Base-by-base conservation (phyloP, 495 filamentous ascomycete species). In the Aspergillus saccharolyticus region DNA sequence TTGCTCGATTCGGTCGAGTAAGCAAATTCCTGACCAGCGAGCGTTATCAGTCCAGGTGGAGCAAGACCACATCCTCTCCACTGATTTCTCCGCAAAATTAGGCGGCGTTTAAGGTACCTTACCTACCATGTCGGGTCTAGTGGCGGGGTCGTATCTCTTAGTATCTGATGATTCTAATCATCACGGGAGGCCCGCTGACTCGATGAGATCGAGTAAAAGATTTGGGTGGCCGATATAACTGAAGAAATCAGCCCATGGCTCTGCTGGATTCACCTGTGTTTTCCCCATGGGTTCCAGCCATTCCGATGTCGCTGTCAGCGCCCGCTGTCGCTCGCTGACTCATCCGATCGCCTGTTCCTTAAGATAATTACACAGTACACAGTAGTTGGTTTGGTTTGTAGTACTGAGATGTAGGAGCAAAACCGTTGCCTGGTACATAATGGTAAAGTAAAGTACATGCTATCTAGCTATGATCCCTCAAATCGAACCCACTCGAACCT, bases 171-270 rank as follows among this genome's bases (percentile, higher is more conserved):
- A 56, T 53, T 65, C 63, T 64, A 66, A 63, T 69, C 54, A 56
- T 53, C 33, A 6, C 33, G 6, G 51, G 62, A 42, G 25, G 15
- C 33, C 19, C 46, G 63, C 54, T 74, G 70, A 75, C 72, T 73
- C 72, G 70, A 75, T 75, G 61, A 28, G 60, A 75, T 75, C 72
- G 69, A 75, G 72, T 75, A 73, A 75, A 69, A 56, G 48, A 60
- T 60, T 46, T 15, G n/a, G n/a, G n/a, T n/a, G n/a, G n/a, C 33
- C 4, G 33, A 39, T 39, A 39, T 39, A 39, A 39, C 33, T 39
- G 33, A 39, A 12, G 10, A 8, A 39, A 39, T 39, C 33, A 39
- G 33, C 33, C 33, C 33, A 39, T 39, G 33, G 2, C 33, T 12
- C 2, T 39, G 4, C 33, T 39, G 12, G 7, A 2, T 12, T 5